Evolutionary conservation across 352 stramenopile species (phyloP).

Genomic region (Poterioochromonas sp.): DNA sequence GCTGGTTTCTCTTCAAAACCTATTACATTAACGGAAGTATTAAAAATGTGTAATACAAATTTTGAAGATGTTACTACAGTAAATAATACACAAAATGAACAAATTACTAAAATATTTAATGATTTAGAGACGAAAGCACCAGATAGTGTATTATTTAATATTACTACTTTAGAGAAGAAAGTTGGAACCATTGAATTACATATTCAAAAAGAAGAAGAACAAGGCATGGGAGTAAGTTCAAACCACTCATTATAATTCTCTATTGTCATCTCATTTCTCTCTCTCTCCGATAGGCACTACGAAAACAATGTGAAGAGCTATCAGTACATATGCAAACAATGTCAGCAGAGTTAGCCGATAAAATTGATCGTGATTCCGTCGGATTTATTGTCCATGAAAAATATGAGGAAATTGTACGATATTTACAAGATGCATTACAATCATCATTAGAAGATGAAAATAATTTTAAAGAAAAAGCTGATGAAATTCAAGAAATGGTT

Average conservation of each 20-base stretch:
- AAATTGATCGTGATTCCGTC: constrained; percentile 10
- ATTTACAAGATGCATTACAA: constrained; percentile 29
- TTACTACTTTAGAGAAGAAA: constrained; percentile 7
- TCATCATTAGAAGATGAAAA: constrained; percentile 17
- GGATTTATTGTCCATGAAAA: constrained; percentile 26
- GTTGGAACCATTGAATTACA: constrained; percentile 9
- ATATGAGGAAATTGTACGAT: constrained; percentile 31
- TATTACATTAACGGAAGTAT: background rate
- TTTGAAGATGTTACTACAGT: background rate
- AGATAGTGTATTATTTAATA: constrained; percentile 18
- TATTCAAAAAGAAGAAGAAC: constrained; percentile 32
- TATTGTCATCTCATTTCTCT: background rate
- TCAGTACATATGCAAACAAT: constrained; percentile 1
- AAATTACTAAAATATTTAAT: constrained; percentile 2
- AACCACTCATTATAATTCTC: background rate
- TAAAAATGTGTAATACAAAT: background rate
- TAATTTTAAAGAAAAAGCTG: constrained; percentile 28
- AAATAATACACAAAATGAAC: background rate
- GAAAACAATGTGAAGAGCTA: constrained; percentile 7
- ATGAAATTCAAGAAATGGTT: constrained; percentile 27
- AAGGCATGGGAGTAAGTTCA: constrained; percentile 23
- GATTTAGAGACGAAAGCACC: constrained; percentile 19
- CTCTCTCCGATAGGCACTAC: background rate
- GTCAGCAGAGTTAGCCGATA: background rate
- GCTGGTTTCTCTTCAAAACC: constrained; percentile 1